Evolutionary conservation across 2,329 filamentous ascomycete genomes (phyloP).

Genomic region (Trichoderma koningii): DNA sequence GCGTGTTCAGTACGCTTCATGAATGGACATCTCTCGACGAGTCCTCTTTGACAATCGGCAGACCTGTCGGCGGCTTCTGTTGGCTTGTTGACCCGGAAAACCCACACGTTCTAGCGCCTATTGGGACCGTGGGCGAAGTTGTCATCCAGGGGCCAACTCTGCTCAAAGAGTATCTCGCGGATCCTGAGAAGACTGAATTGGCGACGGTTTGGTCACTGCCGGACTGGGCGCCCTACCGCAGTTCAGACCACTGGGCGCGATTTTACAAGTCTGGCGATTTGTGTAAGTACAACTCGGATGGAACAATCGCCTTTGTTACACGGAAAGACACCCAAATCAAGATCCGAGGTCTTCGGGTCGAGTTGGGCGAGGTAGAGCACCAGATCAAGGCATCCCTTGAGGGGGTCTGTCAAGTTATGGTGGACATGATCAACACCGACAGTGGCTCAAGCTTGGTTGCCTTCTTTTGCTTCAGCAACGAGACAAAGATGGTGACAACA

Average conservation of each 20-base stretch:
- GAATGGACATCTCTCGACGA: slow-evolving; percentile 13
- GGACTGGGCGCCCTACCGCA: background rate
- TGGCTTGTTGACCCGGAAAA: slow-evolving; percentile 23
- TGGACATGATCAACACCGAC: slow-evolving; percentile 12
- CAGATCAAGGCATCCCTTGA: slow-evolving; percentile 3
- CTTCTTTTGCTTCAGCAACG: slow-evolving; percentile 16
- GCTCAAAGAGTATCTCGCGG: slow-evolving; percentile 20
- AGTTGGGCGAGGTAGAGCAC: slow-evolving; percentile 23
- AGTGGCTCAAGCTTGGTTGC: slow-evolving; percentile 16
- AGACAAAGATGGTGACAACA: background rate
- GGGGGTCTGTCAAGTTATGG: background rate
- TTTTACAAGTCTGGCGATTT: slow-evolving; percentile 23
- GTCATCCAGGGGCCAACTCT: slow-evolving; percentile 24
- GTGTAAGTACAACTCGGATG: slow-evolving; percentile 23
- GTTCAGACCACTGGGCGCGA: background rate
- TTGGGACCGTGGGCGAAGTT: slow-evolving; percentile 16
- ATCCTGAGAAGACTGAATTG: slow-evolving; percentile 13
- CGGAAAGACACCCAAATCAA: slow-evolving; percentile 25
- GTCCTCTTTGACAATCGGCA: slow-evolving; percentile 18
- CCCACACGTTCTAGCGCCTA: background rate
- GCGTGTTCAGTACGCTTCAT: slow-evolving; percentile 16
- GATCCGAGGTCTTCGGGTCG: slow-evolving; percentile 22
- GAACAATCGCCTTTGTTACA: slow-evolving; percentile 12
- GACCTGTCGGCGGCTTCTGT: slow-evolving; percentile 22
- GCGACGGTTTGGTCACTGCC: background rate